Percentiles rank a stretch among this genome's conserved stretches.
These are phyloP conservation scores for Sporothrix pseudoabietina DNA, from an alignment of 2,329 filamentous ascomycete species.

Conservation along the genomic window DNA sequence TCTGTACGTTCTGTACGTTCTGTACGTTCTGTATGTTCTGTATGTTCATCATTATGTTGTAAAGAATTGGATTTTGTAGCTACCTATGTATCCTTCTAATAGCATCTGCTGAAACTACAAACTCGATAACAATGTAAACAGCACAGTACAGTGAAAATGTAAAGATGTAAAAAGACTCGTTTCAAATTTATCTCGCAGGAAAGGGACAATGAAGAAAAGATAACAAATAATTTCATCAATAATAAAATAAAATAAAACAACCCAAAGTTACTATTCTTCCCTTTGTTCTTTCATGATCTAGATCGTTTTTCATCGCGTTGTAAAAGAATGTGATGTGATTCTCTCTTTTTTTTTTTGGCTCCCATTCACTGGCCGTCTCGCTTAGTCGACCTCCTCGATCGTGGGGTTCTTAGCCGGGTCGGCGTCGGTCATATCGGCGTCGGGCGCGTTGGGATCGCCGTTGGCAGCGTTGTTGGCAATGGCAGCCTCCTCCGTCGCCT, in stretches of 20 bases:
- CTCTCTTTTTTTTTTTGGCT: not conserved
- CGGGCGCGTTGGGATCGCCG: constrained; percentile 46
- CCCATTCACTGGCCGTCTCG: not conserved
- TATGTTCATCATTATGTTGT: not conserved
- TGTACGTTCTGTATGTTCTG: too few relatives aligned
- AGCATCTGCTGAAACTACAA: not conserved
- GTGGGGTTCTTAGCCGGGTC: constrained; percentile 44
- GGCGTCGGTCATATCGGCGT: constrained; percentile 67
- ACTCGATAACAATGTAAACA: not conserved
- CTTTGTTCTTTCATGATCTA: constrained; percentile 24
- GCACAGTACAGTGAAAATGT: not conserved
- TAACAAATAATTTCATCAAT: constrained; percentile 19
- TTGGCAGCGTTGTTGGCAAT: constrained; percentile 49
- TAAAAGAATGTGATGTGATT: not conserved
- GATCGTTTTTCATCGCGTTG: constrained; percentile 21
- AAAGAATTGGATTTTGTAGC: not conserved
- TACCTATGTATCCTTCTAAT: not conserved
- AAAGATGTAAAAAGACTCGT: not conserved
- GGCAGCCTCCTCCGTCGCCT: constrained; percentile 55
- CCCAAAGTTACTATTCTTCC: constrained; percentile 13
- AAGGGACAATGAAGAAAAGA: not conserved
- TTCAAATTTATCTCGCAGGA: constrained; percentile 13
- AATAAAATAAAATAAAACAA: not conserved
- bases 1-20: too few relatives aligned
- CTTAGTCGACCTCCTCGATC: constrained; percentile 33